Conservation (phyloP, 495 filamentous ascomycete genomes). For the Rhypophila decipiens region DNA sequence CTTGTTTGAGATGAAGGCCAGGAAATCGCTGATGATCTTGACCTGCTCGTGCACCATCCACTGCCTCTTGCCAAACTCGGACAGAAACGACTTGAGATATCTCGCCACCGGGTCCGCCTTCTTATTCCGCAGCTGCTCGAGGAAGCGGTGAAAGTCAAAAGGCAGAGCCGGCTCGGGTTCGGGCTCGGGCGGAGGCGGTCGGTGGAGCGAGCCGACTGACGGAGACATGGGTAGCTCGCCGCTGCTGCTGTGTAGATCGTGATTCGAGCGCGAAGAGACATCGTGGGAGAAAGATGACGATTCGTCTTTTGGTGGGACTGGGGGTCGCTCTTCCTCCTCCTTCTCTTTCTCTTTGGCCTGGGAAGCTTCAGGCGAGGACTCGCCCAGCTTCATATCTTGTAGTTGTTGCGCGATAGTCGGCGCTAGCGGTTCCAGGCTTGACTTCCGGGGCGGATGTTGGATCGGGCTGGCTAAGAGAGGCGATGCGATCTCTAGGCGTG, state of each 20-base stretch:
- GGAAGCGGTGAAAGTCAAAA: constrained; percentile 96
- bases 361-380: constrained; percentile 26
- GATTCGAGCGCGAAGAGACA: constrained; percentile 22
- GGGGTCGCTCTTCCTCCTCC: constrained; percentile 40
- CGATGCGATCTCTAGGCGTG: constrained; percentile 64
- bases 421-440: constrained; percentile 70
- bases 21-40: constrained; percentile 95
- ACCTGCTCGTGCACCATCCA: constrained; percentile 99
- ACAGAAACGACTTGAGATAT: constrained; percentile 88
- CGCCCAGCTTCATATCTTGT: constrained; percentile 40
- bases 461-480: constrained; percentile 56
- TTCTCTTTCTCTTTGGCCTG: constrained; percentile 31
- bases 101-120: constrained; percentile 95
- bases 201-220: constrained; percentile 46
- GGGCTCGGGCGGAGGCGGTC: constrained; percentile 72
- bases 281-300: constrained; percentile 26
- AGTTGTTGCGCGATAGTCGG: constrained; percentile 36
- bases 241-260: constrained; percentile 24
- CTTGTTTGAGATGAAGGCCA: constrained; percentile 96
- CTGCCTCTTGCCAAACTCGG: constrained; percentile 94
- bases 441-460: constrained; percentile 74
- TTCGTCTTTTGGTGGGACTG: constrained; percentile 46
- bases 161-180: constrained; percentile 85
- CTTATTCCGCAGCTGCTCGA: constrained; percentile 90
- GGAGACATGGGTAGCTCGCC: constrained; percentile 46